Evolutionary conservation across 1,139 yeast genomes (phyloP).

Genomic region (Suhomyces choctaworum): DNA sequence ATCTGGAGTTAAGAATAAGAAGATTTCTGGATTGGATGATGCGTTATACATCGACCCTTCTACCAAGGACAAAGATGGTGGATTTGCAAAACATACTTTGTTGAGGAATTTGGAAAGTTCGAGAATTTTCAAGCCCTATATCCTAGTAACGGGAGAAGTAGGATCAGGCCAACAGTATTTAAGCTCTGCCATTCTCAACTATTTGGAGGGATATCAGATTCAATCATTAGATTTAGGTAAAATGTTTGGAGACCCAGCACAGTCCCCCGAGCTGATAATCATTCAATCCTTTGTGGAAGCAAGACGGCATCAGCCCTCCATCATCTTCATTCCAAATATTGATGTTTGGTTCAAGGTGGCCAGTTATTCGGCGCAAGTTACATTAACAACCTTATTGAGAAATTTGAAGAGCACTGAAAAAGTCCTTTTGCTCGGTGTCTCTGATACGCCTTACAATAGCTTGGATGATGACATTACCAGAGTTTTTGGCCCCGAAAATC

Average conservation of each 20-base stretch:
- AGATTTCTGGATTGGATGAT: conserved; percentile 63
- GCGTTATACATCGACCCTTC: conserved; percentile 65
- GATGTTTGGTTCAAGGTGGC: conserved; percentile 76
- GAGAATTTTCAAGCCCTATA: conserved; percentile 78
- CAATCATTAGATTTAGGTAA: conserved; percentile 83
- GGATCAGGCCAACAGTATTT: conserved; percentile 91
- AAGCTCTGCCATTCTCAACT: conserved; percentile 78
- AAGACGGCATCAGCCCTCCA: conserved; percentile 85
- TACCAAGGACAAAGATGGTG: conserved; percentile 59
- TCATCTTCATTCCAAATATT: conserved; percentile 79
- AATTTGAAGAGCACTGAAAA: conserved; percentile 72
- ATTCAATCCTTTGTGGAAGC: conserved; percentile 89
- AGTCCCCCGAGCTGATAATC: conserved; percentile 81
- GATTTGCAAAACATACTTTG: conserved; percentile 66
- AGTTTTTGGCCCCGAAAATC: conserved; percentile 57
- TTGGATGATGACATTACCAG: conserved; percentile 41
- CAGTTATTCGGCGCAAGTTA: conserved; percentile 68
- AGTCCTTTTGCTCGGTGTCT: conserved; percentile 73
- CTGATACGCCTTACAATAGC: conserved; percentile 47
- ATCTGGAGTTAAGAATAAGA: conserved; percentile 34
- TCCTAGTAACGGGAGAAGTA: conserved; percentile 68
- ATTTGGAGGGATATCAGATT: conserved; percentile 86
- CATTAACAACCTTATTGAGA: conserved; percentile 68
- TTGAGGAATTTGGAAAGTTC: conserved; percentile 59
- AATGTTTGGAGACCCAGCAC: conserved; percentile 74